These are phyloP conservation scores for Trametes sanguinea DNA, from an alignment of 768 basidiomycete species.

Conservation along the genomic window DNA sequence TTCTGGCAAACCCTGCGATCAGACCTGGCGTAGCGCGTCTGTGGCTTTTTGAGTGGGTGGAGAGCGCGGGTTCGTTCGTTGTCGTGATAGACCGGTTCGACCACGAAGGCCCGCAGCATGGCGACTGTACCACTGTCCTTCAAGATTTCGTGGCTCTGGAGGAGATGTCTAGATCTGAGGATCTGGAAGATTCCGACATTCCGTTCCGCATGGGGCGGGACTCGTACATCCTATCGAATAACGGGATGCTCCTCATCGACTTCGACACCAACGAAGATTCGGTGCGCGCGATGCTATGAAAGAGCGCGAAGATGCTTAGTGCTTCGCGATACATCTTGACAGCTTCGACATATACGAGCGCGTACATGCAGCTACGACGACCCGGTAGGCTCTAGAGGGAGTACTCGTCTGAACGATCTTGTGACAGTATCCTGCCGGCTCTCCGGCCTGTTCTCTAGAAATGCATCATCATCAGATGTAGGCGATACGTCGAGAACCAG, in stretches of 20 bases:
- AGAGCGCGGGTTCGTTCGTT: background rate
- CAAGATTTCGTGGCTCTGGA: background rate
- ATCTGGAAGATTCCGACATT: background rate
- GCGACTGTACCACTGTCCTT: background rate
- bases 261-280: background rate
- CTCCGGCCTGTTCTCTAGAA: too few species aligned
- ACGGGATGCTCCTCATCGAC: background rate
- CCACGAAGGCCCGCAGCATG: background rate
- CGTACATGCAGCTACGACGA: too few species aligned
- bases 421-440: too few species aligned
- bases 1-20: background rate
- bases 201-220: background rate
- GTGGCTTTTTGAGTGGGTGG: background rate
- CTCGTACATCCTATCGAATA: background rate
- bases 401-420: too few species aligned
- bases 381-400: too few species aligned
- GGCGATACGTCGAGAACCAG: too few species aligned
- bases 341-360: too few species aligned
- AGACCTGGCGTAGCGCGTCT: background rate
- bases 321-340: too few species aligned
- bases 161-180: background rate
- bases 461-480: too few species aligned
- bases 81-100: background rate
- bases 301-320: too few species aligned
- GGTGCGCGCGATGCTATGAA: background rate